Evolutionary conservation across 2,329 filamentous ascomycete genomes (phyloP), one percentile per base, ranked within the genome.

Genomic region (Rosellinia necatrix): DNA sequence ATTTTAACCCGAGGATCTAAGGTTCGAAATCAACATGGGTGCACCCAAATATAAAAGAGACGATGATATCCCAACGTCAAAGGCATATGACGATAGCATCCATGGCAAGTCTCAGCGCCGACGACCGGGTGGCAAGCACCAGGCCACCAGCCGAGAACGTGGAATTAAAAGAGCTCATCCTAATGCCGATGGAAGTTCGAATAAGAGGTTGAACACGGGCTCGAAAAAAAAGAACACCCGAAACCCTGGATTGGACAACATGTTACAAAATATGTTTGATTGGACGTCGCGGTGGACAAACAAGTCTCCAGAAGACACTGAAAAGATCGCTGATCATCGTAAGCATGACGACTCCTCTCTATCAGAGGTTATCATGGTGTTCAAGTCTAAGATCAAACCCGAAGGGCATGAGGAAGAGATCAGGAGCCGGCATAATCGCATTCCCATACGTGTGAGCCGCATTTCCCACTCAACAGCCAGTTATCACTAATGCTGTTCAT

Each of bases 371-470:
- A 5, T 30, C 2, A 3, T 17, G 5, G 4, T 52, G 2, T 44
- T 56, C 19, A 7, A 13, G 3, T 5, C n/a, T 21, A 56, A 59
- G 12, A 44, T 43, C 29, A 10, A 48, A 25, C 12, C 6, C n/a
- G 19, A 41, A 15, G 41, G 34, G 2, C 30, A 25, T 0, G 53
- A 60, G 35, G 6, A 29, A 3, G 13, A 24, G 7, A 38, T 22
- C 17, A 19, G 9, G n/a, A 17, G 7, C 17, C 35, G 38, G 12
- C 2, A 35, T 62, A 32, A 2, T 3, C 10, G 21, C 1, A 2
- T 35, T 49, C 29, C 49, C 34, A 13, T 51, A 30, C 27, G 22
- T 62, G 57, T 60, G 38, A 7, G 59, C 40, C 19, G 10, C 38
- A 17, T 17, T 10, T 27, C 15, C 7, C 25, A 30, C 15, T 8